Percentiles rank a stretch among this genome's conserved stretches.
These are phyloP conservation scores for Emmonsia crescens DNA, from an alignment of 2,329 filamentous ascomycete genomes.

Conservation along the genomic window DNA sequence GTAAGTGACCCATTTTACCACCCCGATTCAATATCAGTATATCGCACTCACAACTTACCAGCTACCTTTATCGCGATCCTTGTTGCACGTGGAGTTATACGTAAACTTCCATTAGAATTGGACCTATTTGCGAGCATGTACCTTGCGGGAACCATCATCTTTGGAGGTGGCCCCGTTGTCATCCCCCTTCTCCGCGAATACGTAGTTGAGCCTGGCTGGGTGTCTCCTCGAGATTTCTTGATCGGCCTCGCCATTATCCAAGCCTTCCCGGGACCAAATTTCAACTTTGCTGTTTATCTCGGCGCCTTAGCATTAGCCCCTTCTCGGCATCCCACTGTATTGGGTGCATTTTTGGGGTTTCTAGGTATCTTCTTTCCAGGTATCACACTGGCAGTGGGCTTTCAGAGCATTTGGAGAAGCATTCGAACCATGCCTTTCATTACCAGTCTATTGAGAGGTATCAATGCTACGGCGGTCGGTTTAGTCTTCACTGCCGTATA, in stretches of 20 bases:
- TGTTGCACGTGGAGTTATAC: constrained; percentile 34
- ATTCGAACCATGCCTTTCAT: constrained; percentile 39
- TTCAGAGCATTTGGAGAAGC: constrained; percentile 44
- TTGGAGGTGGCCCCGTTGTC: constrained; percentile 55
- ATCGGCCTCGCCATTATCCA: constrained; percentile 63
- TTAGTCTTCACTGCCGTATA: constrained; percentile 56
- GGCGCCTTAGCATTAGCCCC: constrained; percentile 39
- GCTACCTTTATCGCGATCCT: constrained; percentile 48
- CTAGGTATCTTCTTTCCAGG: constrained; percentile 34
- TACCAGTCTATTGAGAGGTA: constrained; percentile 41
- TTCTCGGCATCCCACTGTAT: constrained; percentile 21
- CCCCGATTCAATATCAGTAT: background rate
- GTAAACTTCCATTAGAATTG: constrained; percentile 39
- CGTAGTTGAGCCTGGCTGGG: constrained; percentile 59
- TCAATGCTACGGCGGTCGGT: constrained; percentile 52
- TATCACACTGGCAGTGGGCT: constrained; percentile 23
- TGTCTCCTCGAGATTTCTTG: constrained; percentile 58
- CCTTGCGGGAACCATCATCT: constrained; percentile 59
- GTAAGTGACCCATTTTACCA: constrained; percentile 17
- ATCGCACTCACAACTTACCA: constrained; percentile 13
- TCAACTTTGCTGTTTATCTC: constrained; percentile 46
- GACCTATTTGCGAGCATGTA: constrained; percentile 62
- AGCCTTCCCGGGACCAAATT: constrained; percentile 52
- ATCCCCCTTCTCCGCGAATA: constrained; percentile 51
- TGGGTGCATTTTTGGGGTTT: constrained; percentile 43